These are phyloP conservation scores for Pulveroboletus sp. DNA, from an alignment of 1,284 basidiomycete species.

Conservation along the genomic window DNA sequence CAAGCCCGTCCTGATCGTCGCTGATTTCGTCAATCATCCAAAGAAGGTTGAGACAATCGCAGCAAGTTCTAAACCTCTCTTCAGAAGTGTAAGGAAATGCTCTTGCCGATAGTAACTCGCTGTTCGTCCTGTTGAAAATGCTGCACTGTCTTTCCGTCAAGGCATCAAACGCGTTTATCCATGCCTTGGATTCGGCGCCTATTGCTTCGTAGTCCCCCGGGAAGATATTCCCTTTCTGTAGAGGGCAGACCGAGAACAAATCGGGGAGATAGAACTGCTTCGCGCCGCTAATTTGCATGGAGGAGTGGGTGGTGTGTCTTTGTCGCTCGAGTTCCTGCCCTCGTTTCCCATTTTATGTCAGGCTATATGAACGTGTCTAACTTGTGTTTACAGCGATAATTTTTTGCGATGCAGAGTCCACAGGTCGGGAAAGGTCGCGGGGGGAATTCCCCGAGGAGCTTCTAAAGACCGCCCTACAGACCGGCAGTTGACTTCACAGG, in stretches of 20 bases:
- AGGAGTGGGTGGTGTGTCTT: background rate
- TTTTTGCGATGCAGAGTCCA: background rate
- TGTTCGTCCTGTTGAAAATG: constrained; percentile 60
- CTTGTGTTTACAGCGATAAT: background rate
- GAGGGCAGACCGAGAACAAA: constrained; percentile 10
- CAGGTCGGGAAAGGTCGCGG: background rate
- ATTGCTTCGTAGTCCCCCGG: constrained; percentile 5
- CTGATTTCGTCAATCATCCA: constrained; percentile 72
- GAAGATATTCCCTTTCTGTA: constrained; percentile 8
- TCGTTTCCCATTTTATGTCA: constrained; percentile 14
- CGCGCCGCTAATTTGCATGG: constrained; percentile 1
- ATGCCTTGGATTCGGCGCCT: constrained; percentile 54
- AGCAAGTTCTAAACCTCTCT: constrained; percentile 59
- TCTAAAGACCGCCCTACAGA: background rate
- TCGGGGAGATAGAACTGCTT: constrained; percentile 16
- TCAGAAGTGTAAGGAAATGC: constrained; percentile 60
- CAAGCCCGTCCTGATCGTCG: constrained; percentile 61
- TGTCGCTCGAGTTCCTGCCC: background rate
- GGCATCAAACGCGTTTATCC: constrained; percentile 62
- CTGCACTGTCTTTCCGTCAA: constrained; percentile 62
- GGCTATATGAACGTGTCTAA: constrained; percentile 7
- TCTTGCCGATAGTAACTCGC: constrained; percentile 63
- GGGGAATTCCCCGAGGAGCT: constrained; percentile 10
- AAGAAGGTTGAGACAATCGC: constrained; percentile 66
- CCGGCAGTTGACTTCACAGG: background rate